Evolutionary conservation across 208 protist species (phyloP).

Genomic region (Lotmaria passim): DNA sequence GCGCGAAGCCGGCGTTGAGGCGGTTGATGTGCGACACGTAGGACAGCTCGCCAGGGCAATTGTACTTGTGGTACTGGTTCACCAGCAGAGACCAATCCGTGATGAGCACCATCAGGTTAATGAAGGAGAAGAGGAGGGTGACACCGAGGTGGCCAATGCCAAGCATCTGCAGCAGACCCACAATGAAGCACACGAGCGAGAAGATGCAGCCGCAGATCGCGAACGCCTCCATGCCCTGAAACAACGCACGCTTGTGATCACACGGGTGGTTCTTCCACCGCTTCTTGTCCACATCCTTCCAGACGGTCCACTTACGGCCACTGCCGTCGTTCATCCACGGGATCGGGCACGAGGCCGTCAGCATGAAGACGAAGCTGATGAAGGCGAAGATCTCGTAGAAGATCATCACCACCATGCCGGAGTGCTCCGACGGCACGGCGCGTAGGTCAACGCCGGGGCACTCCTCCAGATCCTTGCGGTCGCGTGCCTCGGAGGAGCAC

Average conservation of each 20-base stretch:
- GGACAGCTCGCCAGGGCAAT: slow-evolving; percentile 36
- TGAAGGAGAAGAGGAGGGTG: slow-evolving; percentile 33
- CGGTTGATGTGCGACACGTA: slow-evolving; percentile 46
- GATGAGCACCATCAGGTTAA: slow-evolving; percentile 34
- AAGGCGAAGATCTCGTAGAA: slow-evolving; percentile 41
- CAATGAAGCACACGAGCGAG: slow-evolving; percentile 37
- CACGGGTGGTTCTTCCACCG: slow-evolving; percentile 41
- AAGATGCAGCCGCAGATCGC: slow-evolving; percentile 40
- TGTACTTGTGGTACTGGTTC: slow-evolving; percentile 63
- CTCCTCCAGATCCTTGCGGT: slow-evolving; percentile 33
- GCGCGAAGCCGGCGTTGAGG: slow-evolving; percentile 51
- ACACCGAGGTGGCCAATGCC: slow-evolving; percentile 51
- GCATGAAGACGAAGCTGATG: slow-evolving; percentile 51
- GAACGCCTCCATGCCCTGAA: slow-evolving; percentile 58
- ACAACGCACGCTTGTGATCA: slow-evolving; percentile 51
- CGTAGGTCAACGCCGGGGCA: slow-evolving; percentile 46
- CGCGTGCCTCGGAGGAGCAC: slow-evolving; percentile 13
- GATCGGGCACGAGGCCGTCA: slow-evolving; percentile 49
- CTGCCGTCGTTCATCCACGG: slow-evolving; percentile 42
- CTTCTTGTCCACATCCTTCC: slow-evolving; percentile 34
- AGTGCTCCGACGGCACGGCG: slow-evolving; percentile 32
- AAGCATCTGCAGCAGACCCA: slow-evolving; percentile 38
- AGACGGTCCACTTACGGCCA: slow-evolving; percentile 55
- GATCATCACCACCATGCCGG: slow-evolving; percentile 32
- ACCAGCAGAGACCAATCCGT: slow-evolving; percentile 48